phyloP scores from a whole-genome alignment of 2,329 filamentous ascomycete species.

The Colletotrichum musae region DNA sequence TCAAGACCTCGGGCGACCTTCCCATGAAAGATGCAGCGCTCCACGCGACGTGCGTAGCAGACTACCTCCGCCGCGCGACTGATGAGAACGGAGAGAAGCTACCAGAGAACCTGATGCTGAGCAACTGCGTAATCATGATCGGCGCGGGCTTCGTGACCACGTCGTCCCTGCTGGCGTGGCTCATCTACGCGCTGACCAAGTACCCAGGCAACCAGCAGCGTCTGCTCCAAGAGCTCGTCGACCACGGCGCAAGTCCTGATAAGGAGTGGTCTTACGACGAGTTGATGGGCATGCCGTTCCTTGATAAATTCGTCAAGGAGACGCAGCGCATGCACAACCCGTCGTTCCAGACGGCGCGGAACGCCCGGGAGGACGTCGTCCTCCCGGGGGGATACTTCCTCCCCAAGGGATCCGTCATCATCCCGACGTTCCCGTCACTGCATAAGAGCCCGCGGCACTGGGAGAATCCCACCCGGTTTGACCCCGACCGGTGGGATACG shows the following conservation, averaged over 20 bases:
- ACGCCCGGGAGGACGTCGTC: constrained; percentile 13
- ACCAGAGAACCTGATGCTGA: constrained; percentile 11
- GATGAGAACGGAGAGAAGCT: constrained; percentile 10
- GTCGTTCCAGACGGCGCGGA: constrained; percentile 26
- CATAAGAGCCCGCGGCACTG: constrained; percentile 21
- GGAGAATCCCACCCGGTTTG: constrained; percentile 22
- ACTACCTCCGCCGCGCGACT: constrained; percentile 14
- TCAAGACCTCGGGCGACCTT: background rate
- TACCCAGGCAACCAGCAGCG: constrained; percentile 26
- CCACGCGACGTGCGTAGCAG: constrained; percentile 16
- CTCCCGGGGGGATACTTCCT: constrained; percentile 22
- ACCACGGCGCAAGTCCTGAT: background rate
- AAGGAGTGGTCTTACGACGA: constrained; percentile 23
- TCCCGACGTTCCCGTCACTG: constrained; percentile 19
- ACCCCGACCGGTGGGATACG: constrained; percentile 24
- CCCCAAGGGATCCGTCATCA: constrained; percentile 11
- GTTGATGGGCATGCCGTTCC: constrained; percentile 14
- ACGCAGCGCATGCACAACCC: constrained; percentile 31
- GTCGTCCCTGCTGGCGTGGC: constrained; percentile 21
- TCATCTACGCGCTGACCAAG: constrained; percentile 14
- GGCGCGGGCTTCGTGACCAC: constrained; percentile 29
- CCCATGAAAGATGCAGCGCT: constrained; percentile 29
- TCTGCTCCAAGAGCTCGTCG: constrained; percentile 18
- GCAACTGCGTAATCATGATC: constrained; percentile 28
- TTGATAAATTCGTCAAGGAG: constrained; percentile 27